These are phyloP conservation scores for Ophiosphaerella korrae DNA, from an alignment of 2,329 filamentous ascomycete genomes.

Conservation along the genomic window DNA sequence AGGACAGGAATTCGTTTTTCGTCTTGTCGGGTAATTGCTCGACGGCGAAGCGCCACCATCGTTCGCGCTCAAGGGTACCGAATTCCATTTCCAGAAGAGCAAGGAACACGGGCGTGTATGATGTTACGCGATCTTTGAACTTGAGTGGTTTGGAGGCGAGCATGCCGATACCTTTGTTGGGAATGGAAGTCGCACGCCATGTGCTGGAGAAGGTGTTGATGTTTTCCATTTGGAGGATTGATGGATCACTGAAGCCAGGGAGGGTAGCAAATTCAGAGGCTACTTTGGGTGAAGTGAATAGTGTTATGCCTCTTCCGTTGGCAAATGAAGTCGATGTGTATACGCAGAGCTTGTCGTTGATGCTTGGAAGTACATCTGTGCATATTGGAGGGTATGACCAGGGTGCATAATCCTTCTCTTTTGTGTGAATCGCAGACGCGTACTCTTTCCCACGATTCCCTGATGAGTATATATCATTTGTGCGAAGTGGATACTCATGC, in stretches of 20 bases:
- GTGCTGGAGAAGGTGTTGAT: conserved; percentile 26
- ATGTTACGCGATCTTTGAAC: conserved; percentile 33
- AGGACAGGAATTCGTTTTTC: conserved; percentile 19
- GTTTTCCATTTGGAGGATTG: conserved; percentile 3
- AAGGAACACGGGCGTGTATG: conserved; percentile 39
- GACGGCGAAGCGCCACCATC: conserved; percentile 32
- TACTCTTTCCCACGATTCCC: conserved; percentile 11
- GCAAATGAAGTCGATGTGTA: conserved; percentile 37
- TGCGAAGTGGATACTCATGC: conserved; percentile 23
- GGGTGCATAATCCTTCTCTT: conserved; percentile 6
- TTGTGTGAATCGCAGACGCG: neutral
- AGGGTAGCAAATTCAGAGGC: conserved; percentile 27
- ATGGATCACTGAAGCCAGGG: conserved; percentile 27
- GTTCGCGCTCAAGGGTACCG: conserved; percentile 32
- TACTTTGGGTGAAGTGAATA: conserved; percentile 40
- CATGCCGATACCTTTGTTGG: conserved; percentile 40
- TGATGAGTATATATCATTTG: conserved; percentile 18
- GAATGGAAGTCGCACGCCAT: conserved; percentile 29
- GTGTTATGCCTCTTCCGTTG: conserved; percentile 38
- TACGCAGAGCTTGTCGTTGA: conserved; percentile 36
- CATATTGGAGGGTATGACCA: conserved; percentile 39
- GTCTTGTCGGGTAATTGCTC: conserved; percentile 28
- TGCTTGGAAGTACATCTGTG: conserved; percentile 22
- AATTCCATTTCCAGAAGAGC: conserved; percentile 38
- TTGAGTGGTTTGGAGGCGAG: conserved; percentile 26